Base-by-base conservation (phyloP, 345 rosid genomes). In the Isatis tinctoria region DNA sequence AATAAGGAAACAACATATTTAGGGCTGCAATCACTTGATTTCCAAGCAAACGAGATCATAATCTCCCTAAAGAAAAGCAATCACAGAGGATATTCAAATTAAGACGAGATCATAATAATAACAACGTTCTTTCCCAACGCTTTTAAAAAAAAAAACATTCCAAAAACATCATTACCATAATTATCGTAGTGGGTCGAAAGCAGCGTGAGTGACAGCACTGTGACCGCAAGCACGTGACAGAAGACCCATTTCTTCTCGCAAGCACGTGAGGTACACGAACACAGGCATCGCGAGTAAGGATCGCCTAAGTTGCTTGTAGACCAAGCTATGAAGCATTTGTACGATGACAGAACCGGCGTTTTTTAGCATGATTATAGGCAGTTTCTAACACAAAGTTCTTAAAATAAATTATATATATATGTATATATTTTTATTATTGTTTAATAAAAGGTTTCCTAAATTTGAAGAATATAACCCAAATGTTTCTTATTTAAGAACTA, bases 211-310 rank as follows among this genome's bases (percentile, higher is more conserved):
- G 57, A n/a, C n/a, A n/a, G n/a, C 24, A 74, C 13, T 58, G 62
- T 51, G 70, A 69, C 60, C 60, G n/a, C n/a, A n/a, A 64, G 54
- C 80, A 76, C 72, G 80, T 76, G 80, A 70, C 30, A 37, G 61
- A 39, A 70, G 75, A 67, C 72, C 72, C 67, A 75, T 75, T 32
- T n/a, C 8, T 13, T 60, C 20, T 17, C 33, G 30, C 8, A 1
- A 24, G 41, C 41, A 63, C 27, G 32, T 69, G 51, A 18, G 0
- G 0, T 4, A 32, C 56, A 41, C 60, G 33, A 22, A 36, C 53
- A 58, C 1, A n/a, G n/a, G 1, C 0, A 14, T 17, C 3, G 41
- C 60, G 60, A 32, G 51, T 62, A 61, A 18, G 24, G 5, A 53
- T 11, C 6, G 64, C 37, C 51, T 27, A 28, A 60, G 12, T 52